Evolutionary conservation across 2,329 filamentous ascomycete genomes (phyloP).

Genomic region (Didymella lethalis): DNA sequence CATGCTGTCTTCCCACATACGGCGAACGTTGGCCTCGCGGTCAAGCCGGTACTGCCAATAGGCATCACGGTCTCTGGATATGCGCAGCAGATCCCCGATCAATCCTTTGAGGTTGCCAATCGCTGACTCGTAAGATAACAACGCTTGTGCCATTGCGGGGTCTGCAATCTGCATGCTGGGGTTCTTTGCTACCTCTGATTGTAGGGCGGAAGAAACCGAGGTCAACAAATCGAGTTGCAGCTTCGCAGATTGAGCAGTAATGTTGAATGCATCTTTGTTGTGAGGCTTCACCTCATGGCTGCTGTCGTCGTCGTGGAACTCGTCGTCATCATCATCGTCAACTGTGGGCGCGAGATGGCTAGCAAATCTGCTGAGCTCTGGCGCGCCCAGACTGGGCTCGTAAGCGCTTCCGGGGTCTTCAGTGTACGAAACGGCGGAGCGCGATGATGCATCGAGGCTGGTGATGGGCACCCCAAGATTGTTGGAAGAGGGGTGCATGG

Average conservation of each 20-base stretch:
- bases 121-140: conserved; percentile 86
- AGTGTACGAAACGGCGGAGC: conserved; percentile 56
- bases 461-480: conserved; percentile 60
- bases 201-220: conserved; percentile 82
- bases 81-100: conserved; percentile 85
- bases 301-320: conserved; percentile 81
- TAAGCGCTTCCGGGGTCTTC: conserved; percentile 67
- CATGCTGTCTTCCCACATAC: conserved; percentile 99
- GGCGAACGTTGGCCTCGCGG: conserved; percentile 86
- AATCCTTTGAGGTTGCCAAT: conserved; percentile 86
- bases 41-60: conserved; percentile 97
- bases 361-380: conserved; percentile 58
- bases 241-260: conserved; percentile 93
- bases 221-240: conserved; percentile 90
- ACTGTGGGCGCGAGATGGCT: conserved; percentile 60
- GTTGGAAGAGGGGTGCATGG: conserved; percentile 49
- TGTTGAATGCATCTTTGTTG: conserved; percentile 93
- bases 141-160: conserved; percentile 75
- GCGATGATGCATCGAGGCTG: conserved; percentile 46
- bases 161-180: conserved; percentile 79
- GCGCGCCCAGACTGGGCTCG: conserved; percentile 65
- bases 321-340: conserved; percentile 72
- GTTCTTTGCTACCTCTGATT: conserved; percentile 73
- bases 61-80: conserved; percentile 90
- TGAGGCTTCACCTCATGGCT: conserved; percentile 74